Evolutionary conservation across 495 filamentous ascomycete species (phyloP).

Genomic region (Podospora comata): DNA sequence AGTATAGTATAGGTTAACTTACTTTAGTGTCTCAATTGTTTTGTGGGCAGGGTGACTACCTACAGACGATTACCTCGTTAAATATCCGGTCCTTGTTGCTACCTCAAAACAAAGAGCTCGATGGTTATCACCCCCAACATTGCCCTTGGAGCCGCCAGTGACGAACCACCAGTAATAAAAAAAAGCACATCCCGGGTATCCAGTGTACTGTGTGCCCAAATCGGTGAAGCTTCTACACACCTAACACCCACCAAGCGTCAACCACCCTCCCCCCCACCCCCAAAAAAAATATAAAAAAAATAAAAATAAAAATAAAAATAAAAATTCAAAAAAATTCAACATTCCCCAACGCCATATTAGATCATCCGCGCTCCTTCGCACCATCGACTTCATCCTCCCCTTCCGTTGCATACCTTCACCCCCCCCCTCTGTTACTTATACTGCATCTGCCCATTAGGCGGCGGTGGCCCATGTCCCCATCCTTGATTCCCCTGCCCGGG

Average conservation of each 20-base stretch:
- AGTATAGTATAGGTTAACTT: too few species aligned
- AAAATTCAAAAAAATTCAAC: background rate
- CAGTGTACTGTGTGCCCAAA: background rate
- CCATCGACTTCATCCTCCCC: background rate
- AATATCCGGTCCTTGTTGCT: too few species aligned
- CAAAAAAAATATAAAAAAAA: too few species aligned
- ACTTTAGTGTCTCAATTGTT: too few species aligned
- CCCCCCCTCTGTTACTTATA: constrained; percentile 26
- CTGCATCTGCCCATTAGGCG: constrained; percentile 37
- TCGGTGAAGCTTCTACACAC: background rate
- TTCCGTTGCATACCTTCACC: background rate
- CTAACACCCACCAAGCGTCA: background rate
- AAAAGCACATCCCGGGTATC: background rate
- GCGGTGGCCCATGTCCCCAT: constrained; percentile 28
- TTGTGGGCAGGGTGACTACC: background rate
- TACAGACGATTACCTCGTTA: background rate
- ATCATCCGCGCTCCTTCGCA: background rate
- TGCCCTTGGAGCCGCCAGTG: too few species aligned
- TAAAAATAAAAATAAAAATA: too few species aligned
- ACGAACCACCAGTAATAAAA: background rate
- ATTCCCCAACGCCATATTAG: background rate
- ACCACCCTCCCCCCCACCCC: background rate
- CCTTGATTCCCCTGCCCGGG: constrained; percentile 23
- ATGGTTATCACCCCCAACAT: too few species aligned
- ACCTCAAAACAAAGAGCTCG: too few species aligned